A percentile compares a stretch with the other conserved stretches of the same genome.
These are phyloP conservation scores for Aquanectria penicillioides DNA, from an alignment of 2,329 filamentous ascomycete genomes.

Conservation along the genomic window DNA sequence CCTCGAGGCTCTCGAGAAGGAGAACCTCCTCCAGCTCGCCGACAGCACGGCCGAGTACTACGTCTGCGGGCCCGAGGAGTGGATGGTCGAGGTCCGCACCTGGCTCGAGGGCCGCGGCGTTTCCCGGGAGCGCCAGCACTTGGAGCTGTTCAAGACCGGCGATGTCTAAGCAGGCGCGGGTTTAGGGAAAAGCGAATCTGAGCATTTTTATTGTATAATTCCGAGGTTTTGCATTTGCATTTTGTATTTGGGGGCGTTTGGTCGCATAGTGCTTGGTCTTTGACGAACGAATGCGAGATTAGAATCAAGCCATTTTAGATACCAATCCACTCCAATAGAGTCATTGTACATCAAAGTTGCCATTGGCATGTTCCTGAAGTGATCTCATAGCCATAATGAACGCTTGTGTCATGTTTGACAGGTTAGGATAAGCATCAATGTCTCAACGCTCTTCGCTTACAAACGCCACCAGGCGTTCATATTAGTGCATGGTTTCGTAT, in stretches of 20 bases:
- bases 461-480: too few species aligned
- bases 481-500: too few species aligned
- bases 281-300: slow-evolving; percentile 10
- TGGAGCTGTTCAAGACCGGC: slow-evolving; percentile 76
- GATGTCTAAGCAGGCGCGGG: slow-evolving; percentile 28
- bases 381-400: too few species aligned
- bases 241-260: slow-evolving; percentile 35
- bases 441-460: slow-evolving; percentile 4
- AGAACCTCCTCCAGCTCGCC: slow-evolving; percentile 64
- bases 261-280: slow-evolving; percentile 19
- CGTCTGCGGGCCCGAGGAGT: slow-evolving; percentile 74
- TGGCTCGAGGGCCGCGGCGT: slow-evolving; percentile 67
- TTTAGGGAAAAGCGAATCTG: neutral
- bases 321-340: slow-evolving; percentile 14
- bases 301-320: slow-evolving; percentile 20
- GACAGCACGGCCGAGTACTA: slow-evolving; percentile 71
- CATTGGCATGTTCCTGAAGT: too few species aligned
- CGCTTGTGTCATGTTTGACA: too few species aligned
- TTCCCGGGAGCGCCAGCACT: slow-evolving; percentile 64
- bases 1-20: slow-evolving; percentile 63
- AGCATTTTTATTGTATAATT: neutral
- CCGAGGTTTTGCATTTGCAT: slow-evolving; percentile 16
- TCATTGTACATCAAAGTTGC: neutral
- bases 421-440: too few species aligned
- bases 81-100: slow-evolving; percentile 71